Conservation (phyloP, 345 rosid species). For the Laguncularia racemosa region DNA sequence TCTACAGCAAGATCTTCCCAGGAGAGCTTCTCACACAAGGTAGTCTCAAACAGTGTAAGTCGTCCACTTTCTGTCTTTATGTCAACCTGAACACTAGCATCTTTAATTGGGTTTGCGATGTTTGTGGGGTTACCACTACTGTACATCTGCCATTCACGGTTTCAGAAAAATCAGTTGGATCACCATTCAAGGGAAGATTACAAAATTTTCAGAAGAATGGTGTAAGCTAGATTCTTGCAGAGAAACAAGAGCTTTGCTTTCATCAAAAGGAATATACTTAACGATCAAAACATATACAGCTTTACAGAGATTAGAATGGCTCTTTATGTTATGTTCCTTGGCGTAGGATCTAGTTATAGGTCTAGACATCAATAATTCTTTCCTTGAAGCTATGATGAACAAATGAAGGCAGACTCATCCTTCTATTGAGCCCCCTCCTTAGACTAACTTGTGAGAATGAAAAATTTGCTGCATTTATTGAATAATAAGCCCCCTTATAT, state of each 20-base stretch:
- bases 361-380: too few relatives aligned
- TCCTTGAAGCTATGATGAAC: too few relatives aligned
- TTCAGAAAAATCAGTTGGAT: background rate
- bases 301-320: too few relatives aligned
- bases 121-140: conserved; percentile 48
- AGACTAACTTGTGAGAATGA: too few relatives aligned
- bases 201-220: background rate
- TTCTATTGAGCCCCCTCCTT: too few relatives aligned
- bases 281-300: too few relatives aligned
- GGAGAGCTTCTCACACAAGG: conserved; percentile 31
- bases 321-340: too few relatives aligned
- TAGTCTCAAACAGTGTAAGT: conserved; percentile 34
- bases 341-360: too few relatives aligned
- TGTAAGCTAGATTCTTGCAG: background rate
- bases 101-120: conserved; percentile 42
- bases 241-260: background rate
- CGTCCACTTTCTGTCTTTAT: conserved; percentile 33
- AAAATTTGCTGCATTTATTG: too few relatives aligned
- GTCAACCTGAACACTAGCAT: conserved; percentile 32
- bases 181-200: background rate
- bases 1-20: conserved; percentile 22
- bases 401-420: too few relatives aligned
- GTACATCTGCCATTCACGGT: conserved; percentile 25
- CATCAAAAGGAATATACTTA: too few relatives aligned
- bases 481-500: too few relatives aligned